phyloP scores from a whole-genome alignment of 441 rosid species.

The Gossypium schwendimanii region DNA sequence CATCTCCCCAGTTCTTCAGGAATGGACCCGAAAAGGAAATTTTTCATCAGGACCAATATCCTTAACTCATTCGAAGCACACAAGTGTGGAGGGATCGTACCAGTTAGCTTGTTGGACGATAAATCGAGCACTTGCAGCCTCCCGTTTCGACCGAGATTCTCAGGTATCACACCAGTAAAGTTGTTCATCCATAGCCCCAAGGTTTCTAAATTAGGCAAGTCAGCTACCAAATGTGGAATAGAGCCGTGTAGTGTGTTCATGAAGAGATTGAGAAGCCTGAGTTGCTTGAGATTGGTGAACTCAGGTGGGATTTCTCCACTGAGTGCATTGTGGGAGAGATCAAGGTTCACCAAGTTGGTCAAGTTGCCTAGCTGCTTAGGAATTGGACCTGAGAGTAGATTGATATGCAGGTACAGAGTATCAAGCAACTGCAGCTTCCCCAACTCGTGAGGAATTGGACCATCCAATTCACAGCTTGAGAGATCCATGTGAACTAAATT shows the following conservation, averaged over 20 bases:
- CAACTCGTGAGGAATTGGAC: slow-evolving; percentile 35
- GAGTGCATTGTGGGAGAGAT: slow-evolving; percentile 42
- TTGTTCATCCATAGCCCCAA: slow-evolving; percentile 45
- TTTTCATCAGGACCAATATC: slow-evolving; percentile 32
- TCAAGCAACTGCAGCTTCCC: slow-evolving; percentile 36
- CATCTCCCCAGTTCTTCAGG: slow-evolving; percentile 38
- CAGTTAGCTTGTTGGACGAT: slow-evolving; percentile 52
- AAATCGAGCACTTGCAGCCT: slow-evolving; percentile 40
- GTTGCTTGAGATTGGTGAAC: slow-evolving; percentile 31
- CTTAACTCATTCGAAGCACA: slow-evolving; percentile 31
- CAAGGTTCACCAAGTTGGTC: slow-evolving; percentile 35
- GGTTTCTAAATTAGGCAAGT: slow-evolving; percentile 32
- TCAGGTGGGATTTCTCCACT: slow-evolving; percentile 40
- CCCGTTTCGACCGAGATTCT: slow-evolving; percentile 36
- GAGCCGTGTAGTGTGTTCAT: slow-evolving; percentile 46
- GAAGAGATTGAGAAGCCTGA: slow-evolving; percentile 42
- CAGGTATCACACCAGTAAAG: slow-evolving; percentile 44
- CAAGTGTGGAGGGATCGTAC: slow-evolving; percentile 32
- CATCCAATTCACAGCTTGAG: slow-evolving; percentile 36
- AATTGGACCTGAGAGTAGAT: slow-evolving; percentile 36
- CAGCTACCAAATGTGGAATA: slow-evolving; percentile 36
- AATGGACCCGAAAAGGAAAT: slow-evolving; percentile 41
- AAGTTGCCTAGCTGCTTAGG: slow-evolving; percentile 42
- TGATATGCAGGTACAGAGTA: slow-evolving; percentile 35
- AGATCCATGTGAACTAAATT: slow-evolving; percentile 39